Evolutionary conservation across 2,329 filamentous ascomycete species (phyloP).

Genomic region (Curvularia sp.): DNA sequence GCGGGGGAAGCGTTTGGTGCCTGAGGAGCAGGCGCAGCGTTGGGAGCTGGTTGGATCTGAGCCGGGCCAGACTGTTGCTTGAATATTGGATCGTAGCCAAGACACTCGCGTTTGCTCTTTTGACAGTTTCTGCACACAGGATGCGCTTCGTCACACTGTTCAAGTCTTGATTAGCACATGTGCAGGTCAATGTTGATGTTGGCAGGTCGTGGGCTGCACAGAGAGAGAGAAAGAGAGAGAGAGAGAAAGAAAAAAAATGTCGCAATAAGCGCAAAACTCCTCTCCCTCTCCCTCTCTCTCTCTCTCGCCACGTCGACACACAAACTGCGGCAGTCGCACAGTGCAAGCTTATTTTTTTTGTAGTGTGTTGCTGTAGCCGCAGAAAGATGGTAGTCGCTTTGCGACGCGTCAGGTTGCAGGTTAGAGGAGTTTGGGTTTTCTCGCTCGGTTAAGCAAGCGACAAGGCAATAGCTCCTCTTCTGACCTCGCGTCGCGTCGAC

Average conservation of each 20-base stretch:
- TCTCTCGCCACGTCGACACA: not conserved
- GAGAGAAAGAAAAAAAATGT: slow-evolving; percentile 7
- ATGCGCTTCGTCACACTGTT: slow-evolving; percentile 93
- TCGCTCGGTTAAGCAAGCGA: slow-evolving; percentile 47
- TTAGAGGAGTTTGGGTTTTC: slow-evolving; percentile 40
- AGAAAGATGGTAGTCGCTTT: slow-evolving; percentile 3
- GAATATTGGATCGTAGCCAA: slow-evolving; percentile 88
- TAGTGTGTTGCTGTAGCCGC: not conserved
- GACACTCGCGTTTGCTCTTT: slow-evolving; percentile 85
- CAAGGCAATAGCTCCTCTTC: slow-evolving; percentile 27
- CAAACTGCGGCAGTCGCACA: not conserved
- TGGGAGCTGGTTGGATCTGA: slow-evolving; percentile 74
- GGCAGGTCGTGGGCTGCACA: slow-evolving; percentile 1
- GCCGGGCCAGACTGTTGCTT: slow-evolving; percentile 74
- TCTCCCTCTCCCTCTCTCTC: not conserved
- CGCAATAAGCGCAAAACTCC: not conserved
- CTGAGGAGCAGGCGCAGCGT: slow-evolving; percentile 51
- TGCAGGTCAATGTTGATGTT: slow-evolving; percentile 22
- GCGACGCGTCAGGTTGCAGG: slow-evolving; percentile 10
- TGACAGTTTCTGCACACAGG: slow-evolving; percentile 90
- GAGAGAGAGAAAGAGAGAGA: not conserved
- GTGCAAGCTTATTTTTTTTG: not conserved
- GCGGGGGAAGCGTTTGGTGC: slow-evolving; percentile 41
- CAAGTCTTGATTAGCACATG: slow-evolving; percentile 36
- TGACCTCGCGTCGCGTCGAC: slow-evolving; percentile 38